phyloP scores from a whole-genome alignment of 108 stramenopile species.

The Chaetoceros muelleri region DNA sequence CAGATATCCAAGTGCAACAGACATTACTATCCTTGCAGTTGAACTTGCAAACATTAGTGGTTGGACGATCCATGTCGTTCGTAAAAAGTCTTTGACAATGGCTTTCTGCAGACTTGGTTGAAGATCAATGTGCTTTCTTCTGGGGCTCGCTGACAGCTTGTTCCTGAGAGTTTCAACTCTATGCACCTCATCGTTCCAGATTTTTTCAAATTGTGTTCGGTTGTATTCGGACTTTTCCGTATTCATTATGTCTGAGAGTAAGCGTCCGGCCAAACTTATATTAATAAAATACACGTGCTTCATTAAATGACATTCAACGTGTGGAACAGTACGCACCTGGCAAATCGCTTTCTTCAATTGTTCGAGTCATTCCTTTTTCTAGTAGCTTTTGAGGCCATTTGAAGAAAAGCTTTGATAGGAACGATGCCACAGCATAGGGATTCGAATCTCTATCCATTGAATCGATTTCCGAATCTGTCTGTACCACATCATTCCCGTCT shows the following conservation, averaged over 20 bases:
- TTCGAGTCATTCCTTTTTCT: constrained; percentile 35
- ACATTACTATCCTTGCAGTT: constrained; percentile 40
- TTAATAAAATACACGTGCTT: too few species aligned
- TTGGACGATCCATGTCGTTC: constrained; percentile 47
- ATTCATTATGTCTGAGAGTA: too few species aligned
- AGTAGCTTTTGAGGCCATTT: constrained; percentile 42
- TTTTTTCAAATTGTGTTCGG: background rate
- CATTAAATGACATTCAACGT: too few species aligned
- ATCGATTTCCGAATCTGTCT: too few species aligned
- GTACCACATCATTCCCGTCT: too few species aligned
- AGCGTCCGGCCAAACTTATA: too few species aligned
- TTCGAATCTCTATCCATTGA: too few species aligned
- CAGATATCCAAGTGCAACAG: constrained; percentile 52
- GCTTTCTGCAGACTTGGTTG: constrained; percentile 43
- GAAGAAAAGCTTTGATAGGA: constrained; percentile 35
- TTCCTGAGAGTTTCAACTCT: background rate
- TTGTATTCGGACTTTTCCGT: constrained; percentile 1
- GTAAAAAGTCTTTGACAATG: constrained; percentile 40
- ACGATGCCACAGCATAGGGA: constrained; percentile 25
- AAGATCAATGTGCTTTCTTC: background rate
- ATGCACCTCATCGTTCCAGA: background rate
- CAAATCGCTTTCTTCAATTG: constrained; percentile 33
- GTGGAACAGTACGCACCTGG: too few species aligned
- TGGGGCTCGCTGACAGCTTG: background rate
- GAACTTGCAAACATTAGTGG: constrained; percentile 28